phyloP scores from a whole-genome alignment of 208 protist species.

The Endotrypanum monterogeii region DNA sequence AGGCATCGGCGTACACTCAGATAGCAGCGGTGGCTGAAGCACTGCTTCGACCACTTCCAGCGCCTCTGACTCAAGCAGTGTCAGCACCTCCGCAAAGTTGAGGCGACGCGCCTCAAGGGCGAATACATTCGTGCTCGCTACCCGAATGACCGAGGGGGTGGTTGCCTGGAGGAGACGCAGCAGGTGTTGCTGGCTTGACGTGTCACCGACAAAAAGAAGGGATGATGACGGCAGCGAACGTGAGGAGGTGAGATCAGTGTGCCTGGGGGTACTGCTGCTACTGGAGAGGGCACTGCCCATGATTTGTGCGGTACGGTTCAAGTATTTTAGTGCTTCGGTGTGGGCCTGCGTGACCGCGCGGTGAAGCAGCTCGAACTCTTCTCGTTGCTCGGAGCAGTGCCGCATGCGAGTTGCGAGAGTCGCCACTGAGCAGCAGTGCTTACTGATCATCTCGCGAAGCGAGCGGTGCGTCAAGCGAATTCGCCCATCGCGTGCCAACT shows the following conservation, averaged over 20 bases:
- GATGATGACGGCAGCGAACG: background rate
- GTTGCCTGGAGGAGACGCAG: constrained; percentile 12
- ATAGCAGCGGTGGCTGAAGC: constrained; percentile 28
- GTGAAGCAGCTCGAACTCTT: constrained; percentile 26
- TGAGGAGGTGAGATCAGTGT: background rate
- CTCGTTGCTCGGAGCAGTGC: constrained; percentile 4
- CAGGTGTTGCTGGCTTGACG: constrained; percentile 20
- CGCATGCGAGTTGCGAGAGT: background rate
- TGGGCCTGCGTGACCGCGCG: constrained; percentile 14
- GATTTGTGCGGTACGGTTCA: constrained; percentile 1
- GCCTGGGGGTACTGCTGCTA: background rate
- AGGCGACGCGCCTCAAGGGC: constrained; percentile 48
- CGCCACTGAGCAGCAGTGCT: background rate
- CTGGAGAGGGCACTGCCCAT: background rate
- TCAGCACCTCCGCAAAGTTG: constrained; percentile 46
- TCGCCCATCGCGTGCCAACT: constrained; percentile 15
- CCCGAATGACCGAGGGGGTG: constrained; percentile 11
- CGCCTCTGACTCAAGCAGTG: constrained; percentile 51
- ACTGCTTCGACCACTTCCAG: constrained; percentile 36
- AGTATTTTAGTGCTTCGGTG: constrained; percentile 7
- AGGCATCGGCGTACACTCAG: background rate
- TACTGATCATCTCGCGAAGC: constrained; percentile 1
- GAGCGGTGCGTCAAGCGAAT: constrained; percentile 23
- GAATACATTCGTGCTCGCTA: constrained; percentile 8
- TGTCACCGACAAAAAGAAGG: constrained; percentile 19